Percentiles rank a stretch among this genome's conserved stretches.
phyloP scores from a whole-genome alignment of 2,329 filamentous ascomycete genomes.

The Venturia effusa region DNA sequence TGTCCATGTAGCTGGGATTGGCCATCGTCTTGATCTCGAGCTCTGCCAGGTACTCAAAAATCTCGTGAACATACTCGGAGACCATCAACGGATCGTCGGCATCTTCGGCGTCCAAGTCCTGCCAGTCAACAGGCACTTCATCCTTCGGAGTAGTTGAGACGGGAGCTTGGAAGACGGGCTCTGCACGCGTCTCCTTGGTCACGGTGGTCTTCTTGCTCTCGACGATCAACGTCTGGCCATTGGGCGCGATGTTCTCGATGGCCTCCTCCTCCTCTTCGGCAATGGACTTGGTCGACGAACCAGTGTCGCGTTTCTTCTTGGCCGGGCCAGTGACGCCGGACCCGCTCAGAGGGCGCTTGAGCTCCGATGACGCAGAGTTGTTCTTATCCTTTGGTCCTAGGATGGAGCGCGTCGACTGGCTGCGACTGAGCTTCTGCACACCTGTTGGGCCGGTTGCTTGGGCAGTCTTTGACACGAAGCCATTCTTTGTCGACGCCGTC shows the following conservation, averaged over 20 bases:
- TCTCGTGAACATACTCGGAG: slow-evolving; percentile 91
- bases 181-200: slow-evolving; percentile 17
- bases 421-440: slow-evolving; percentile 60
- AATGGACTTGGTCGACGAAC: slow-evolving; percentile 40
- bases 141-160: slow-evolving; percentile 17
- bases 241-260: slow-evolving; percentile 54
- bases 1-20: slow-evolving; percentile 89
- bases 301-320: slow-evolving; percentile 58
- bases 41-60: slow-evolving; percentile 89
- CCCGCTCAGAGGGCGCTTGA: slow-evolving; percentile 64
- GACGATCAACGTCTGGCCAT: slow-evolving; percentile 51
- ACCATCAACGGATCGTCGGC: slow-evolving; percentile 94
- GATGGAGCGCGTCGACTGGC: slow-evolving; percentile 49
- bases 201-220: slow-evolving; percentile 38
- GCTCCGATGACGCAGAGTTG: slow-evolving; percentile 38
- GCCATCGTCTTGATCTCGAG: slow-evolving; percentile 73
- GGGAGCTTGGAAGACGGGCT: slow-evolving; percentile 17
- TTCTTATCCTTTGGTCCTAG: slow-evolving; percentile 64
- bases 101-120: slow-evolving; percentile 74
- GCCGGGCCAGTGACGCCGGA: slow-evolving; percentile 53
- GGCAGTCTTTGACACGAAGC: slow-evolving; percentile 64
- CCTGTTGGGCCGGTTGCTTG: slow-evolving; percentile 73
- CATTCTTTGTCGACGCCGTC: slow-evolving; percentile 43
- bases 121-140: slow-evolving; percentile 20
- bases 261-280: slow-evolving; percentile 49